These are phyloP conservation scores for Pseudogymnoascus sp. DNA, from an alignment of 2,329 filamentous ascomycete genomes.

Conservation along the genomic window DNA sequence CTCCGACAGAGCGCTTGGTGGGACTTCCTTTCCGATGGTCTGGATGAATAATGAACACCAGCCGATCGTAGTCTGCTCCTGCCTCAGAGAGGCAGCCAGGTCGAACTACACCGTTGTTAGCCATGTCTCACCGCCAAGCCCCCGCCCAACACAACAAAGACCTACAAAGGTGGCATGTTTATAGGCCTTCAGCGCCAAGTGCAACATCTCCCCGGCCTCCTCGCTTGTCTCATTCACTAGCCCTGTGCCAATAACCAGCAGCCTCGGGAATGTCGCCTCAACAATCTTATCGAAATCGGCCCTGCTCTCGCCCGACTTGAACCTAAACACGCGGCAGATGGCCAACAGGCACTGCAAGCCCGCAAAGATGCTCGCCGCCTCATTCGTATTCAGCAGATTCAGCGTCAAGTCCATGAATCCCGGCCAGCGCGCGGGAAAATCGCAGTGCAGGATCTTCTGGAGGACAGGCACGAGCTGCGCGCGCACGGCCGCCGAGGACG, in stretches of 20 bases:
- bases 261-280: slow-evolving; percentile 77
- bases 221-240: slow-evolving; percentile 84
- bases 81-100: slow-evolving; percentile 66
- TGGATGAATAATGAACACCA: slow-evolving; percentile 96
- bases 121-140: slow-evolving; percentile 15
- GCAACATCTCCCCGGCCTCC: slow-evolving; percentile 94
- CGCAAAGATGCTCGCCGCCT: slow-evolving; percentile 79
- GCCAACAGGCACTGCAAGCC: slow-evolving; percentile 89
- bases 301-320: slow-evolving; percentile 74
- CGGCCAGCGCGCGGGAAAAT: slow-evolving; percentile 92
- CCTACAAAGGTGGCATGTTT: slow-evolving; percentile 95
- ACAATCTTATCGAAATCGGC: slow-evolving; percentile 92
- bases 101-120: slow-evolving; percentile 60
- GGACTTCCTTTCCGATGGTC: slow-evolving; percentile 77
- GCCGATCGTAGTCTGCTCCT: slow-evolving; percentile 75
- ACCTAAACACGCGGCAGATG: slow-evolving; percentile 90
- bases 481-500: slow-evolving; percentile 71
- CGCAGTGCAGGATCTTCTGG: slow-evolving; percentile 90
- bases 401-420: slow-evolving; percentile 88
- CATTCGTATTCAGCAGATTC: slow-evolving; percentile 78
- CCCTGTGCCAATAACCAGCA: slow-evolving; percentile 79
- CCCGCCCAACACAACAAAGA: slow-evolving; percentile 22
- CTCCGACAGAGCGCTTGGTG: slow-evolving; percentile 68
- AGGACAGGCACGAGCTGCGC: slow-evolving; percentile 90
- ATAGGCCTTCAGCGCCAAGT: slow-evolving; percentile 90